Evolutionary conservation across 1,284 basidiomycete genomes (phyloP).

Genomic region (Pisolithus thermaeus): DNA sequence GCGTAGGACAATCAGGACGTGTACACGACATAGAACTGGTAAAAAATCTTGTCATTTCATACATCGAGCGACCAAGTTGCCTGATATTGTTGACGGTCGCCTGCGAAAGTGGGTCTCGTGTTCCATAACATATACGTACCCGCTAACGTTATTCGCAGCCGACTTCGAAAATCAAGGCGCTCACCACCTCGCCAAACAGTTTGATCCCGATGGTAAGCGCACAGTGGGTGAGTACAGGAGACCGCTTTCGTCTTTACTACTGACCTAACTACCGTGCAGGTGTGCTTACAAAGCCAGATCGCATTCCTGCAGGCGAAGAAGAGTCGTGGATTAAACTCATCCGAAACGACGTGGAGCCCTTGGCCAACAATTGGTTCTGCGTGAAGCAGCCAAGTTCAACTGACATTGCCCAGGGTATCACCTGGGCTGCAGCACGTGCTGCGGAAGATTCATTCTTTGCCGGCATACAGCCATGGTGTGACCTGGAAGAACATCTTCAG

Average conservation of each 20-base stretch:
- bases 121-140: neutral
- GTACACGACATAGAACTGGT: conserved; percentile 51
- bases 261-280: conserved; percentile 35
- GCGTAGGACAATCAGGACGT: conserved; percentile 42
- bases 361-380: conserved; percentile 66
- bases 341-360: conserved; percentile 46
- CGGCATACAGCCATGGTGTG: conserved; percentile 49
- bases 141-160: conserved; percentile 32
- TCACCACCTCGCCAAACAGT: conserved; percentile 43
- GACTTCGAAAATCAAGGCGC: conserved; percentile 68
- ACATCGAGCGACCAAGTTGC: conserved; percentile 53
- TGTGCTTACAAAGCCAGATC: conserved; percentile 76
- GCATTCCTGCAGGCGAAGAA: conserved; percentile 60
- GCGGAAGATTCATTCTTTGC: conserved; percentile 68
- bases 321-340: conserved; percentile 54
- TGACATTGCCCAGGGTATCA: conserved; percentile 48
- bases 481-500: conserved; percentile 43
- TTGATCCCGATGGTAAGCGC: conserved; percentile 35
- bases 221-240: conserved; percentile 55
- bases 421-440: conserved; percentile 53
- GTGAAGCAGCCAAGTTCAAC: conserved; percentile 65
- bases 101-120: conserved; percentile 48
- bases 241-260: neutral
- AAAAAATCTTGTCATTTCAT: conserved; percentile 45
- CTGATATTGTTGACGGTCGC: conserved; percentile 63